Percentiles rank a stretch among this genome's conserved stretches.
phyloP scores from a whole-genome alignment of 1,139 yeast species.

The Dujonia santamariae region DNA sequence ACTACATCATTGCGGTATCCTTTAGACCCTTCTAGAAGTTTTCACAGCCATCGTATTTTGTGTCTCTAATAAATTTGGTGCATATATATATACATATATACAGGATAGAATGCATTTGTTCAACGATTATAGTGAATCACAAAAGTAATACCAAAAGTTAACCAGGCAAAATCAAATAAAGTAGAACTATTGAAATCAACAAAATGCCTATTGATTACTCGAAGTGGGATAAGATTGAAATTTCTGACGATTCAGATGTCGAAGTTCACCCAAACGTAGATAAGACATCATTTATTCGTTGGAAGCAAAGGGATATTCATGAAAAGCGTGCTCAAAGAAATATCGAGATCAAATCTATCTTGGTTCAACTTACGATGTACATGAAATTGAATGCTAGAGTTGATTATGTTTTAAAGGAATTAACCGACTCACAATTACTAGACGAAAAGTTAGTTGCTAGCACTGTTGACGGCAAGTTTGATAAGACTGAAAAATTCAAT shows the following conservation, averaged over 20 bases:
- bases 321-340: conserved; percentile 85
- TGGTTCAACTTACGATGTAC: conserved; percentile 76
- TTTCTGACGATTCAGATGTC: conserved; percentile 92
- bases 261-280: conserved; percentile 99
- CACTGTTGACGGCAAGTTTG: conserved; percentile 50
- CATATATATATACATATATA: too few species aligned
- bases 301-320: conserved; percentile 98
- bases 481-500: conserved; percentile 52
- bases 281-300: conserved; percentile 82
- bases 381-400: conserved; percentile 69
- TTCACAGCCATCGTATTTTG: too few species aligned
- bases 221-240: conserved; percentile 95
- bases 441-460: conserved; percentile 37
- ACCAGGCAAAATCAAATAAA: too few species aligned
- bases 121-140: too few species aligned
- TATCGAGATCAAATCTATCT: conserved; percentile 68
- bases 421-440: conserved; percentile 41
- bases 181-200: too few species aligned
- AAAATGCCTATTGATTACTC: conserved; percentile 90
- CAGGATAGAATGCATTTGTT: too few species aligned
- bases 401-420: conserved; percentile 50
- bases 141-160: too few species aligned
- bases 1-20: too few species aligned
- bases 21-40: too few species aligned
- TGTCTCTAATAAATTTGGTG: too few species aligned